A percentile compares a stretch with the other conserved stretches of the same genome.
Conservation (phyloP, 2,329 filamentous ascomycete genomes). For the Cytospora chrysosperma region DNA sequence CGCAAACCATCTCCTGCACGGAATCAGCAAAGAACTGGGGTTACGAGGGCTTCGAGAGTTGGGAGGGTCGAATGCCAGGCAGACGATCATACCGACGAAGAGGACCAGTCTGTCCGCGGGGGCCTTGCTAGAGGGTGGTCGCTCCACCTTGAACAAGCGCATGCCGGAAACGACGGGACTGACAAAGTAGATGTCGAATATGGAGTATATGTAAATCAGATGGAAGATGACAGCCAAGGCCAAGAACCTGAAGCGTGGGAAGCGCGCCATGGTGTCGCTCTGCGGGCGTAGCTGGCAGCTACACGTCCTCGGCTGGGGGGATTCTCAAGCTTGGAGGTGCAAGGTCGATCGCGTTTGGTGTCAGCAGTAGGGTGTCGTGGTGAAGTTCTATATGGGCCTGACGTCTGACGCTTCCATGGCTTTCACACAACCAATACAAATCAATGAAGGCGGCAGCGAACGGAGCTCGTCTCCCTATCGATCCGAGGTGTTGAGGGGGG, state of each 20-base stretch:
- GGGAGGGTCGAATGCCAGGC: neutral
- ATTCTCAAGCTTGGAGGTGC: neutral
- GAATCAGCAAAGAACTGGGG: neutral
- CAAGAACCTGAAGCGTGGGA: constrained; percentile 76
- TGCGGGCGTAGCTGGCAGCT: constrained; percentile 14
- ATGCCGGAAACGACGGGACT: constrained; percentile 97
- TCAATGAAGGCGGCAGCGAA: neutral
- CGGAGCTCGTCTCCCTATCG: neutral
- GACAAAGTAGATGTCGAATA: constrained; percentile 98
- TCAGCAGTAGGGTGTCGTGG: neutral
- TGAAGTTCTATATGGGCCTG: neutral
- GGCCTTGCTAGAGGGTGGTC: constrained; percentile 57
- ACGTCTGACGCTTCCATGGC: constrained; percentile 17
- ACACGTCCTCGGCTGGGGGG: neutral
- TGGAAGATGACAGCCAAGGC: constrained; percentile 90
- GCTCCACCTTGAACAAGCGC: constrained; percentile 73
- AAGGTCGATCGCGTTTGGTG: constrained; percentile 1
- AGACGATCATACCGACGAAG: constrained; percentile 71
- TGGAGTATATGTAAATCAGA: constrained; percentile 88
- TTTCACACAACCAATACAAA: neutral
- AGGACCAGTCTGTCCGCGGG: constrained; percentile 89
- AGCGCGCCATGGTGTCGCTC: constrained; percentile 48
- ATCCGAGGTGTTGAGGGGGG: neutral
- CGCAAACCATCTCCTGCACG: constrained; percentile 78
- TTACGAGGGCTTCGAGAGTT: neutral